Percentiles rank a stretch among this genome's conserved stretches.
Evolutionary conservation across 1,284 basidiomycete genomes (phyloP).

Genomic region (Rhodotorula sp.): DNA sequence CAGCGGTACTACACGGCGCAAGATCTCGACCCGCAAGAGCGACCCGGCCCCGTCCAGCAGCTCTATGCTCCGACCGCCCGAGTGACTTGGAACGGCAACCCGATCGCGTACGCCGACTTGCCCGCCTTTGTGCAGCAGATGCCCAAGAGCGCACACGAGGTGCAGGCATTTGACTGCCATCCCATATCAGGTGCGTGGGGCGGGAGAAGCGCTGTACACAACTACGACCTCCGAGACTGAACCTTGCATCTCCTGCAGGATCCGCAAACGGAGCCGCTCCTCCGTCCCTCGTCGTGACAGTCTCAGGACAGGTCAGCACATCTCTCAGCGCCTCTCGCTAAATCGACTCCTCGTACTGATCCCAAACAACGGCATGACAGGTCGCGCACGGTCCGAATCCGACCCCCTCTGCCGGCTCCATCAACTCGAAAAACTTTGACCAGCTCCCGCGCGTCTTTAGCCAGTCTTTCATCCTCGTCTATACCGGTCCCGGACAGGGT

Average conservation of each 20-base stretch:
- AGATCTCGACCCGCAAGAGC: constrained; percentile 12
- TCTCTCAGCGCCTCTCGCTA: neutral
- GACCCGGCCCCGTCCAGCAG: constrained; percentile 59
- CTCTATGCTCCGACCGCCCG: constrained; percentile 73
- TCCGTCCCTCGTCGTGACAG: constrained; percentile 32
- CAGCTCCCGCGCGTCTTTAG: constrained; percentile 77
- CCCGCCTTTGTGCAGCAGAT: constrained; percentile 47
- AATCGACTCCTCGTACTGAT: neutral
- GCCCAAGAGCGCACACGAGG: constrained; percentile 60
- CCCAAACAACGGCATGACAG: constrained; percentile 26
- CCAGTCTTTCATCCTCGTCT: constrained; percentile 71
- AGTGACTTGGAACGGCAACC: constrained; percentile 80
- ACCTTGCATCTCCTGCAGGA: constrained; percentile 18
- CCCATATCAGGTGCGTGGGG: constrained; percentile 70
- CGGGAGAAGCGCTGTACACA: neutral
- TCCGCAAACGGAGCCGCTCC: constrained; percentile 23
- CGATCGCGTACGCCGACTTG: constrained; percentile 66
- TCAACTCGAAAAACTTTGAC: constrained; percentile 59
- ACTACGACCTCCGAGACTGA: neutral
- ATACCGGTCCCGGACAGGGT: neutral
- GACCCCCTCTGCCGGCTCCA: constrained; percentile 53
- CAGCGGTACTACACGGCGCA: constrained; percentile 35
- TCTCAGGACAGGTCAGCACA: constrained; percentile 27
- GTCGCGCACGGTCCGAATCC: constrained; percentile 67
- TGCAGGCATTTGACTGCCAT: constrained; percentile 82